Percentiles rank a stretch among this genome's conserved stretches.
Conservation (phyloP, 2,329 filamentous ascomycete species). For the Aspergillus sp. region DNA sequence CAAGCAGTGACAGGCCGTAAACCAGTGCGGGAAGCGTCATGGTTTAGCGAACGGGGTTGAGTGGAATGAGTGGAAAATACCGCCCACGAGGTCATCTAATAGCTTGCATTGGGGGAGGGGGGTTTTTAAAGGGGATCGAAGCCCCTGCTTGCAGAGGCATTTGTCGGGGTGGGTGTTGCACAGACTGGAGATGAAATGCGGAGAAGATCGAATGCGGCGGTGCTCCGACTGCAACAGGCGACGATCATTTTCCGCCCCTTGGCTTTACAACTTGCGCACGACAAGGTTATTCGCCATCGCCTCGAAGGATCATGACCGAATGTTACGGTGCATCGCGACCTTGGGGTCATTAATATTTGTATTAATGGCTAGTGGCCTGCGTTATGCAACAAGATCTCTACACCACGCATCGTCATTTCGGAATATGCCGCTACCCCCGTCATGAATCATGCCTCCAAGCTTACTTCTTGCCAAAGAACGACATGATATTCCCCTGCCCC, state of each 20-base stretch:
- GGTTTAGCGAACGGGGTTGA: not conserved
- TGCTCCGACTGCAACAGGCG: not conserved
- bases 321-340: not conserved
- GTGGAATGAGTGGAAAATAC: not conserved
- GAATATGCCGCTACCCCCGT: not conserved
- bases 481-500: constrained; percentile 76
- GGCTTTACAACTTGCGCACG: not conserved
- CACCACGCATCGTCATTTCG: not conserved
- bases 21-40: constrained; percentile 13
- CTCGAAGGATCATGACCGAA: not conserved
- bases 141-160: not conserved
- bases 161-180: not conserved
- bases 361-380: not conserved
- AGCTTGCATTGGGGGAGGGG: not conserved
- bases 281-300: not conserved
- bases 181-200: constrained; percentile 8
- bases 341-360: not conserved
- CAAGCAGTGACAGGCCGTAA: constrained; percentile 14
- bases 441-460: not conserved
- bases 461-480: constrained; percentile 83
- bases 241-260: not conserved
- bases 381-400: not conserved
- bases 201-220: not conserved
- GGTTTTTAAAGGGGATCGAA: not conserved
- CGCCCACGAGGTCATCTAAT: not conserved